Base-by-base conservation (phyloP, 768 basidiomycete species). In the Dictyophora rubrovolvata region DNA sequence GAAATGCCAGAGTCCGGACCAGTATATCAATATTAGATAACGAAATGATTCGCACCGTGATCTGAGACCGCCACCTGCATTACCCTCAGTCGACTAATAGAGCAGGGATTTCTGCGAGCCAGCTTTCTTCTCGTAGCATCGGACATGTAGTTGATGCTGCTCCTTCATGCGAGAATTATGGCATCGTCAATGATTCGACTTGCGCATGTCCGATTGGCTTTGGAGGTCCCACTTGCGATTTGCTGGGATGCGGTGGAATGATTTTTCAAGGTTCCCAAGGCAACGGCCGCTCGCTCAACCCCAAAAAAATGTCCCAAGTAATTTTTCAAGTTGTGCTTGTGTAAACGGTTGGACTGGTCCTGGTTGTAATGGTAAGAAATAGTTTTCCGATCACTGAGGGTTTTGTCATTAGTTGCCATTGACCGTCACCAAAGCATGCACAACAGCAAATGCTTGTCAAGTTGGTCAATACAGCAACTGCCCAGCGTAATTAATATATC, bases 151-250 rank as follows among this genome's bases (percentile, higher is more conserved):
- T 42, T 12, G 42, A 12, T 42, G 42, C 42, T 53, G 65, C 65
- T 47, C 68, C 69, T 48, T 65, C 74, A 56, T 93, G 90, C 72
- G 77, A 82, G 59, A 90, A 93, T 66, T 87, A 83, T 66, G 89
- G 86, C 33, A 66, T 74, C 4, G 64, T 69, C 46, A 82, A 80
- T 61, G 81, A 79, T 10, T 75, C 81, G 21, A 65, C 68, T 21
- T 94, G 93, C 67, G 70, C 77, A 21, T 96, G 93, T 69, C 92
- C 91, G 5, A 78, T 81, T 21, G 92, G 92, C 12, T 91, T 89
- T 66, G 87, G 87, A 11, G 89, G 87, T 7, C 56, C 79, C 23
- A 79, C 78, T 20, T 93, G 91, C 66, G 76, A 81, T 1, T 75
- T 79, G 59, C 81, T 87, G 0, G 82, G 77, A 1, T 96, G 93